Percentiles rank a stretch among this genome's conserved stretches.
Conservation (phyloP, 2,329 filamentous ascomycete species). For the Knufia fluminis region DNA sequence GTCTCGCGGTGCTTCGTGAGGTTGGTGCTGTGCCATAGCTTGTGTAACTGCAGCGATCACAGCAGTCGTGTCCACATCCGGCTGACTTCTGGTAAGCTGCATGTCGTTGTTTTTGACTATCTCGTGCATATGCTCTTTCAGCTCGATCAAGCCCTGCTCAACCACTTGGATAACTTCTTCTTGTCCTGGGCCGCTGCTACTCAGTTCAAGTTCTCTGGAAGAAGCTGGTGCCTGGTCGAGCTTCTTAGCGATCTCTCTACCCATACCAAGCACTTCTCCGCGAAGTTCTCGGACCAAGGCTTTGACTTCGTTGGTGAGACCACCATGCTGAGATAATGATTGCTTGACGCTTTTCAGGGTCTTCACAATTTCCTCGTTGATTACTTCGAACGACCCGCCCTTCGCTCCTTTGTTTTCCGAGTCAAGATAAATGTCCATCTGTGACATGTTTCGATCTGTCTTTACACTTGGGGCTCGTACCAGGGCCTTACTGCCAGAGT, state of each 20-base stretch:
- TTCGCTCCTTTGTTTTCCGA: constrained; percentile 7
- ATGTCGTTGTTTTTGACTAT: constrained; percentile 67
- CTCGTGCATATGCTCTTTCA: constrained; percentile 75
- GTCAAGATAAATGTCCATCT: constrained; percentile 32
- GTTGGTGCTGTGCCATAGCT: constrained; percentile 54
- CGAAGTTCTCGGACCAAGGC: constrained; percentile 79
- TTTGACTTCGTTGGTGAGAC: constrained; percentile 86
- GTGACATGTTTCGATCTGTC: constrained; percentile 25
- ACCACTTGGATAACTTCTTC: constrained; percentile 70
- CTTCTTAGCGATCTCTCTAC: constrained; percentile 75
- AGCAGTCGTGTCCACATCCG: constrained; percentile 67
- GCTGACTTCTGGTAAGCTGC: constrained; percentile 56
- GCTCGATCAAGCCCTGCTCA: constrained; percentile 67
- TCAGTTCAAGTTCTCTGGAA: constrained; percentile 38
- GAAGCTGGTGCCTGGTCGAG: constrained; percentile 50
- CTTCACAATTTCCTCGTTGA: constrained; percentile 68
- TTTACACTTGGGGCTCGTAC: constrained; percentile 36
- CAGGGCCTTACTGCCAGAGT: constrained; percentile 45
- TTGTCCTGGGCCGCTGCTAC: constrained; percentile 44
- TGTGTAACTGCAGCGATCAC: constrained; percentile 77
- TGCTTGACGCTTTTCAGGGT: constrained; percentile 83
- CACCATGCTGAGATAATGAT: constrained; percentile 78
- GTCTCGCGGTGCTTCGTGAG: constrained; percentile 48
- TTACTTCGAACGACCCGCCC: constrained; percentile 39
- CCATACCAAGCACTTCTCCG: constrained; percentile 90